Evolutionary conservation across 148 eudicot species (phyloP).

Genomic region (Vaccinium corymbosum): DNA sequence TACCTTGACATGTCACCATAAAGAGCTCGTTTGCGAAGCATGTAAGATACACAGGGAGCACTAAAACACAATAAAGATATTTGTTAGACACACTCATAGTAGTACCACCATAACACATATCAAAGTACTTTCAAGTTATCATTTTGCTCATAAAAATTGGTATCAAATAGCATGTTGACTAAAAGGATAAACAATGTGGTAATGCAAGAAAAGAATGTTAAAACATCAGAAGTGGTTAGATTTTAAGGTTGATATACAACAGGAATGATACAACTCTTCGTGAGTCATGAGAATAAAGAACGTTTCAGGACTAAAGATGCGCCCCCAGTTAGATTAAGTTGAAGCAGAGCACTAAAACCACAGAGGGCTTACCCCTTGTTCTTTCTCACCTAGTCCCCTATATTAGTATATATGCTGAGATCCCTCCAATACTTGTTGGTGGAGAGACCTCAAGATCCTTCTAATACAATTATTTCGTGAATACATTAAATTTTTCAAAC

Average conservation of each 20-base stretch:
- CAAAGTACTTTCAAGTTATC: neutral
- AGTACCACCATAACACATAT: neutral
- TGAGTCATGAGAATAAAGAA: neutral
- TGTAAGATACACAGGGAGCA: conserved; percentile 79
- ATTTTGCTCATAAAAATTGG: neutral
- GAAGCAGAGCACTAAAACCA: neutral
- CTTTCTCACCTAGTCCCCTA: neutral
- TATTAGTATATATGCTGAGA: neutral
- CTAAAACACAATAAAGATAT: conserved; percentile 31
- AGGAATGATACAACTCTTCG: neutral
- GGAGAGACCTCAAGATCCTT: neutral
- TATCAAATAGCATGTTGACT: neutral
- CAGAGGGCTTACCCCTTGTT: neutral
- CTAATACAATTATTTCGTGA: neutral
- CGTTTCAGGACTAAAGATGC: neutral
- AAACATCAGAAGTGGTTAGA: neutral
- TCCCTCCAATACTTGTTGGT: neutral
- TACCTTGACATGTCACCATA: conserved; percentile 93
- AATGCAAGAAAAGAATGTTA: neutral
- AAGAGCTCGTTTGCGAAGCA: conserved; percentile 92
- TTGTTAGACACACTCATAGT: conserved; percentile 2
- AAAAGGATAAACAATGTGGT: neutral
- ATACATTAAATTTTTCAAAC: neutral
- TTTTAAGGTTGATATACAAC: neutral
- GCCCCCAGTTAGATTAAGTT: neutral